phyloP scores from a whole-genome alignment of 2,329 filamentous ascomycete genomes.

The Berkeleyomyces basicola region DNA sequence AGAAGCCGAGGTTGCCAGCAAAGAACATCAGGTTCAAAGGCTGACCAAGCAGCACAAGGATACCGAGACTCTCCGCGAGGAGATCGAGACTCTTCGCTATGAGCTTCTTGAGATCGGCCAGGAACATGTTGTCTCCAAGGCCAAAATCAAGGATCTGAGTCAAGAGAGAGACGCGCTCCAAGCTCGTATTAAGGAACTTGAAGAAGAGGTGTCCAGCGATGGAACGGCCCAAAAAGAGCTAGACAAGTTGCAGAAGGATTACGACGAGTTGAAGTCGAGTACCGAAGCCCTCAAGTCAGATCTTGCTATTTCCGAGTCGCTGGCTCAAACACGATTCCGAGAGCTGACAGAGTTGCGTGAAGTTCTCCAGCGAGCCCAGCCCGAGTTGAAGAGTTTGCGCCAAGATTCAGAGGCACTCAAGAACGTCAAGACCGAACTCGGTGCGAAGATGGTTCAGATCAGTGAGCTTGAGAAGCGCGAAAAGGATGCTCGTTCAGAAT shows the following conservation, averaged over 20 bases:
- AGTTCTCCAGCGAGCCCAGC: slow-evolving; percentile 67
- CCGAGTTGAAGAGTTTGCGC: slow-evolving; percentile 64
- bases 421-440: slow-evolving; percentile 56
- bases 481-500: slow-evolving; percentile 62
- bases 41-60: slow-evolving; percentile 54
- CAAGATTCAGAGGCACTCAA: slow-evolving; percentile 64
- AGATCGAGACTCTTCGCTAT: slow-evolving; percentile 70
- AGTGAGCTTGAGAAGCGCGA: slow-evolving; percentile 66
- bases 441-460: slow-evolving; percentile 40
- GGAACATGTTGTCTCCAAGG: slow-evolving; percentile 69
- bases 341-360: slow-evolving; percentile 69
- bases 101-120: slow-evolving; percentile 64
- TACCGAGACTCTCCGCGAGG: slow-evolving; percentile 65
- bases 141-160: slow-evolving; percentile 46
- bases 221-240: slow-evolving; percentile 2
- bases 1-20: slow-evolving; percentile 39
- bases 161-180: slow-evolving; percentile 37
- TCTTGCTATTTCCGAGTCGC: slow-evolving; percentile 66
- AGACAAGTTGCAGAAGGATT: slow-evolving; percentile 26
- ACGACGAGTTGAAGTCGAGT: slow-evolving; percentile 53
- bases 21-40: slow-evolving; percentile 55
- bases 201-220: slow-evolving; percentile 44
- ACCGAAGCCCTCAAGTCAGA: slow-evolving; percentile 61
- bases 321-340: slow-evolving; percentile 76
- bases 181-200: slow-evolving; percentile 41